Base-by-base conservation (phyloP, 208 protist species). In the Angomonas deanei region DNA sequence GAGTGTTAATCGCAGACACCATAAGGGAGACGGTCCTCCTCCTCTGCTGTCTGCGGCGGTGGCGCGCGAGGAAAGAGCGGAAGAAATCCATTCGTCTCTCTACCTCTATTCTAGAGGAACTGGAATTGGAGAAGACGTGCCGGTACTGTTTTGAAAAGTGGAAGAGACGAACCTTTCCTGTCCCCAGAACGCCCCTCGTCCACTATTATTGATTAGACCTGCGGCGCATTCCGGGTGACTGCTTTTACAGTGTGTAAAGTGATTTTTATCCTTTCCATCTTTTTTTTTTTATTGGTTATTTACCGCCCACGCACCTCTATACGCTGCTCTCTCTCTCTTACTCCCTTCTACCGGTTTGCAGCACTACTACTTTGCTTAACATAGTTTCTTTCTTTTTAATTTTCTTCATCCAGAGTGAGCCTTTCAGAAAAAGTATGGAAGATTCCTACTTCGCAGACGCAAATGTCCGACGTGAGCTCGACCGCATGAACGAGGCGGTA, bases 1-100 rank as follows among this genome's bases (percentile, higher is more conserved):
- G 70, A 19, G 36, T 76, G 36, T 73, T 76, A 19, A 54, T 92
- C n/a, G 85, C 85, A 0, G 84, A 82, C 32, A 86, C 82, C 13
- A 60, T 92, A 19, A 74, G 76, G 6, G 85, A 95, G 46, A 80
- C 84, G 17, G 74, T 84, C 3, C 50, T 86, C 26, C 69, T 86
- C n/a, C 53, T 89, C 23, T 70, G 72, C 8, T 86, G 79, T 52
- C 50, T 91, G 68, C 82, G 83, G 36, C 66, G 64, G 36, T 95
- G 88, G 86, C 66, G 74, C 3, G 21, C 33, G 11, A 76, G 84
- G 0, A 61, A 68, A 24, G 62, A 61, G 34, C 62, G 52, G 53
- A 74, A 21, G 28, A 62, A 8, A 68, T 57, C 39, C 80, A 71
- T 46, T 53, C 61, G 19, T 80, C 64, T 21, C 46, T 82, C 23